These are phyloP conservation scores for Lentinula guzmanii DNA, from an alignment of 768 basidiomycete genomes.

Conservation along the genomic window DNA sequence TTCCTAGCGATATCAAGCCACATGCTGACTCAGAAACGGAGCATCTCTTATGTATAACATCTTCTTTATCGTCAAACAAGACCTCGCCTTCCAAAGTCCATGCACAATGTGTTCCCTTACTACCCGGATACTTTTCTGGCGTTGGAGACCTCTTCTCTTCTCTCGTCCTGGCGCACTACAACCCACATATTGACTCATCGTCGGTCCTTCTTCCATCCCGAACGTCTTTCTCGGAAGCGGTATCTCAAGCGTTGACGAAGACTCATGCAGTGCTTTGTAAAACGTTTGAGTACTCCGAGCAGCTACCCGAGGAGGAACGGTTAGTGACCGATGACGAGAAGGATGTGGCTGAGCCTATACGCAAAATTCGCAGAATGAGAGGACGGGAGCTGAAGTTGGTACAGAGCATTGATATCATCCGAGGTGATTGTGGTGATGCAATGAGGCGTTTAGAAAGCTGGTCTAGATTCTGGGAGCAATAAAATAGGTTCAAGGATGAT, in stretches of 20 bases:
- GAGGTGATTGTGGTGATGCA: conserved; percentile 32
- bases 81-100: conserved; percentile 43
- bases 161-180: conserved; percentile 78
- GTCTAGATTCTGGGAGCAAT: conserved; percentile 35
- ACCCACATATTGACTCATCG: conserved; percentile 16
- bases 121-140: conserved; percentile 92
- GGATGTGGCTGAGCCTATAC: conserved; percentile 55
- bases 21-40: conserved; percentile 26
- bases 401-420: conserved; percentile 67
- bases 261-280: conserved; percentile 66
- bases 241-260: conserved; percentile 62
- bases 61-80: conserved; percentile 34
- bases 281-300: conserved; percentile 53
- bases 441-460: conserved; percentile 18
- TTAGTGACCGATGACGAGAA: conserved; percentile 71
- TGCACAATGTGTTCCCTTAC: conserved; percentile 65
- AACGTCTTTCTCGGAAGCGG: conserved; percentile 51
- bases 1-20: conserved; percentile 44
- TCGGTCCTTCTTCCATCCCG: conserved; percentile 5
- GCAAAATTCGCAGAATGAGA: conserved; percentile 70
- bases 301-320: conserved; percentile 54
- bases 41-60: conserved; percentile 78
- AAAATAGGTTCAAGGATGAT: background rate
- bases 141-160: conserved; percentile 97
- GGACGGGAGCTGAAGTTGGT: conserved; percentile 82